These are phyloP conservation scores for Aphanomyces invadans DNA, from an alignment of 352 stramenopile species.

Conservation along the genomic window DNA sequence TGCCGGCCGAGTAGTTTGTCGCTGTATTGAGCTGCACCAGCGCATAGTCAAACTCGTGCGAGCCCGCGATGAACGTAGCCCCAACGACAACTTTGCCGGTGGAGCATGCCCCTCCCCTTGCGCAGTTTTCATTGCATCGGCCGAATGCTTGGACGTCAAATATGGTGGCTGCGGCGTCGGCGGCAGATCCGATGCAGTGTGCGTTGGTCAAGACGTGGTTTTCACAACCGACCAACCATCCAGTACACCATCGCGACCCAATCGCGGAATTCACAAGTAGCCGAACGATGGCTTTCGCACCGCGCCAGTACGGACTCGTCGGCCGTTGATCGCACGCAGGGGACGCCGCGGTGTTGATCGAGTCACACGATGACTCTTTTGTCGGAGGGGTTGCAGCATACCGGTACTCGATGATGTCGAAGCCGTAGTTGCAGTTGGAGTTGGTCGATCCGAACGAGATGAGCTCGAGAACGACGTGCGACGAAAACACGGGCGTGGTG, in stretches of 20 bases:
- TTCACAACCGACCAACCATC: slow-evolving; percentile 52
- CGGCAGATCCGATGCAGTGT: slow-evolving; percentile 45
- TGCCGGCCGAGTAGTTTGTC: slow-evolving; percentile 39
- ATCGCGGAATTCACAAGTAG: slow-evolving; percentile 36
- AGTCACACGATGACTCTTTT: neutral
- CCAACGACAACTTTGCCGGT: slow-evolving; percentile 25
- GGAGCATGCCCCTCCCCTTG: slow-evolving; percentile 28
- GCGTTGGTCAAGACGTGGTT: slow-evolving; percentile 66
- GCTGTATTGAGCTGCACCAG: slow-evolving; percentile 51
- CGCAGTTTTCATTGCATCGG: slow-evolving; percentile 35
- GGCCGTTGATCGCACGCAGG: slow-evolving; percentile 44
- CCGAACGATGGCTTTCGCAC: slow-evolving; percentile 36
- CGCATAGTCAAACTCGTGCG: slow-evolving; percentile 46
- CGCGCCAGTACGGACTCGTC: slow-evolving; percentile 26
- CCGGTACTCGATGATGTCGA: neutral
- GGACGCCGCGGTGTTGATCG: slow-evolving; percentile 32
- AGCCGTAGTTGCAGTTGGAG: neutral
- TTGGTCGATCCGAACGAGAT: slow-evolving; percentile 11
- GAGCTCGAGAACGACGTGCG: slow-evolving; percentile 1
- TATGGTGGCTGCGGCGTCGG: slow-evolving; percentile 48
- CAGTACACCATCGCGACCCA: slow-evolving; percentile 59
- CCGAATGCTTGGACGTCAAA: slow-evolving; percentile 61
- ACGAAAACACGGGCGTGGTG: neutral
- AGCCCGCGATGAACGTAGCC: slow-evolving; percentile 37
- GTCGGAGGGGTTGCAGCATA: slow-evolving; percentile 1